These are phyloP conservation scores for Rasamsonia emersonii DNA, from an alignment of 2,329 filamentous ascomycete genomes.

Conservation along the genomic window DNA sequence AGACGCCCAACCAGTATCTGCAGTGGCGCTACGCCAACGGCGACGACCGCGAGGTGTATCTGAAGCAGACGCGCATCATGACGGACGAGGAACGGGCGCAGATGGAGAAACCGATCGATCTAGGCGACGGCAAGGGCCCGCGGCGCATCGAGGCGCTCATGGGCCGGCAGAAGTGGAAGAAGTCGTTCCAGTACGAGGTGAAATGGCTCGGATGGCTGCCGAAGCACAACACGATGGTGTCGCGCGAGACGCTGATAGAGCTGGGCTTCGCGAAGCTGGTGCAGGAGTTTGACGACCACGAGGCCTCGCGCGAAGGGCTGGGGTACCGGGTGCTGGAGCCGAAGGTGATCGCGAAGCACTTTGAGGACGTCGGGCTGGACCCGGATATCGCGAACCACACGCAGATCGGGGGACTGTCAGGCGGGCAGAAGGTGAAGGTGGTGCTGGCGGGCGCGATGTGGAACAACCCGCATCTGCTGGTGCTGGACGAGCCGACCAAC, in stretches of 20 bases:
- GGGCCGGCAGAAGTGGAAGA: constrained; percentile 97
- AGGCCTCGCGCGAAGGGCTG: constrained; percentile 95
- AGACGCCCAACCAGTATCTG: constrained; percentile 97
- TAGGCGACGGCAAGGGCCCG: constrained; percentile 70
- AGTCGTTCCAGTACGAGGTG: constrained; percentile 97
- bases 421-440: constrained; percentile 98
- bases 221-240: constrained; percentile 88
- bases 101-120: constrained; percentile 82
- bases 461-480: constrained; percentile 97
- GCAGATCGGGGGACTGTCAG: constrained; percentile 89
- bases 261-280: constrained; percentile 87
- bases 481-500: constrained; percentile 97
- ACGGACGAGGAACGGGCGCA: constrained; percentile 78
- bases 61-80: constrained; percentile 93
- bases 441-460: constrained; percentile 94
- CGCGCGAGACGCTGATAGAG: constrained; percentile 79
- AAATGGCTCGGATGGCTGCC: constrained; percentile 87
- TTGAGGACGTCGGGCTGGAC: constrained; percentile 91
- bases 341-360: constrained; percentile 93
- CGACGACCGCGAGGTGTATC: constrained; percentile 89
- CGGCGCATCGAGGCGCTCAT: constrained; percentile 81
- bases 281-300: constrained; percentile 97
- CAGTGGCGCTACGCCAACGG: constrained; percentile 98
- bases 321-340: constrained; percentile 91
- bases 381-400: constrained; percentile 99